Base-by-base conservation (phyloP, 1,284 basidiomycete genomes). In the Apiotrichum laibachii region DNA sequence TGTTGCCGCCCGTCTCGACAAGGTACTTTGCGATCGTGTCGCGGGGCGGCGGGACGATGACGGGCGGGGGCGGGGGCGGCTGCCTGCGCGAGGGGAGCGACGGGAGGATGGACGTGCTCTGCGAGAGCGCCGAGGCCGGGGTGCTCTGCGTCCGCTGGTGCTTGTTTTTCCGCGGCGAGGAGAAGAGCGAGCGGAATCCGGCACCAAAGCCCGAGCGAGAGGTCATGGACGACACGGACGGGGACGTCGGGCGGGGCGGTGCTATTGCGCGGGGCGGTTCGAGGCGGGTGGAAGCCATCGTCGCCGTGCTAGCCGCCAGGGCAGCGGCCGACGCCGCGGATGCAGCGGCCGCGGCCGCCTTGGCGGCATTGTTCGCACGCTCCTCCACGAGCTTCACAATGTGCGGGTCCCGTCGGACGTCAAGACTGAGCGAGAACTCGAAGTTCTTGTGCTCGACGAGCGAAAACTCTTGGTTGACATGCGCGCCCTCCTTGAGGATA, bases 401-500 rank as follows among this genome's bases (percentile, higher is more conserved):
- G 67, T 94, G 90, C 22, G 87, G 84, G 73, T 93, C 90, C 42
- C 86, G 84, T 48, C 87, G 85, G 65, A 94, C 81, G 75, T 92
- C 92, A 65, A 95, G 78, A 0, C 86, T 88, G 15, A 94, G 81
- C 1, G 90, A 91, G 77, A 95, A 94, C 73, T 94, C 91, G 59
- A 94, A 86, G 74, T 92, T 92, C 76, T 84, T 88, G 70, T 75
- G 72, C 60, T 78, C 77, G 40, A 77, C 74, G n/a, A 95, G 80
- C 70, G 96, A 92, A 69, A 97, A 98, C 76, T 97, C 93, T 75
- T 95, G 92, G 52, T 90, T 87, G 63, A 98, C 90, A 21, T 81
- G 82, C 56, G 84, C 85, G 33, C 88, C 85, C 42, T 82, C 78
- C 35, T 79, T 80, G 4, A 97, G 80, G 12, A 81, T 79, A 45